Evolutionary conservation across 2,329 filamentous ascomycete species (phyloP).

Genomic region (Raffaelea arxii): DNA sequence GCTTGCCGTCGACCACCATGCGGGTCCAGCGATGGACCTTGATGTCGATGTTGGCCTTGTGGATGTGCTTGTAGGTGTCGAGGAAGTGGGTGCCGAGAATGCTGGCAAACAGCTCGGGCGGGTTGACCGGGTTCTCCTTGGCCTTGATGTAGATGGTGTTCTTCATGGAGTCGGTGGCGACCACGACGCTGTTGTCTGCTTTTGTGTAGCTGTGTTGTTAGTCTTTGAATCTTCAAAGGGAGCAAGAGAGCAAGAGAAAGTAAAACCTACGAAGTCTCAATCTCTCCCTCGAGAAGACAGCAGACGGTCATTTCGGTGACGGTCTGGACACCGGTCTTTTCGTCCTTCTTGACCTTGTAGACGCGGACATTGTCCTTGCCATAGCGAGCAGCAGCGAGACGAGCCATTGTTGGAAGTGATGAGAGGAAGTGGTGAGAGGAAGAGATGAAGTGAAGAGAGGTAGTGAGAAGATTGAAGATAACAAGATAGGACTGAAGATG

Average conservation of each 20-base stretch:
- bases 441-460: background rate
- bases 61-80: constrained; percentile 79
- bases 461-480: background rate
- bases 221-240: background rate
- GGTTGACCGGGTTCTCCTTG: constrained; percentile 84
- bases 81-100: constrained; percentile 84
- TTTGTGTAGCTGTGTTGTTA: constrained; percentile 61
- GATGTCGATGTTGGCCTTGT: constrained; percentile 71
- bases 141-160: constrained; percentile 94
- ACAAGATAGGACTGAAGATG: background rate
- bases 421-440: background rate
- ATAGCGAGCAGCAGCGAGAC: constrained; percentile 58
- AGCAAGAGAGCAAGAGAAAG: background rate
- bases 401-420: constrained; percentile 33
- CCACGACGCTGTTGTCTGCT: constrained; percentile 90
- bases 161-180: constrained; percentile 97
- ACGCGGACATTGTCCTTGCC: constrained; percentile 98
- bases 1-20: constrained; percentile 75
- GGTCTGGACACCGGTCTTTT: constrained; percentile 66
- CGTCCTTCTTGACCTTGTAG: constrained; percentile 83
- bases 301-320: constrained; percentile 94
- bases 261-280: constrained; percentile 61
- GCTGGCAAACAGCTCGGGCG: constrained; percentile 84
- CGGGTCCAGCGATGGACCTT: constrained; percentile 85
- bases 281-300: constrained; percentile 85